Base-by-base conservation (phyloP, 805 yeast species). In the Candida rishiriensis region DNA sequence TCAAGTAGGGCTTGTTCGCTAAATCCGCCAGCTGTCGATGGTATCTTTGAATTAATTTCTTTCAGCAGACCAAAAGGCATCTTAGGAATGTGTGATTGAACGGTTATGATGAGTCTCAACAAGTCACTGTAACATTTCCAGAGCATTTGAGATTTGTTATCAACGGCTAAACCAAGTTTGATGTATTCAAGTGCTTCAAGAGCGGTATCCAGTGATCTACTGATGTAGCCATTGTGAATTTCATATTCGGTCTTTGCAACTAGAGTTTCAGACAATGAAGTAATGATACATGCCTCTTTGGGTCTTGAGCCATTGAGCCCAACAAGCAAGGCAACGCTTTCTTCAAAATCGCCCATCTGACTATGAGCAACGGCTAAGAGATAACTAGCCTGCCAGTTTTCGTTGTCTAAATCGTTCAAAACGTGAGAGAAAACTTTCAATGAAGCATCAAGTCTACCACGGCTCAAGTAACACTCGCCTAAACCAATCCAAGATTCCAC, bases 401-500 rank as follows among this genome's bases (percentile, higher is more conserved):
- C 63, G 0, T 77, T 72, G 29, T 78, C 75, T 6, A 84, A 52
- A 33, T 71, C 71, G 26, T 21, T 21, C 37, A 79, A 56, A 0
- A 90, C 88, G 46, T 80, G 81, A 29, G 69, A 71, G 54, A 89
- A 85, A 1, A 93, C 97, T 61, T 86, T 89, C 10, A 77, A 71
- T 0, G 96, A 88, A 2, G 98, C 95, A 44, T 87, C 90, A 36
- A 83, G 69, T 48, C 96, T 73, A 2, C 99, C 99, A 61, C 93
- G 79, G 21, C 81, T 77, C 43, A 76, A 70, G 61, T 93, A 93
- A 0, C 97, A 91, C 61, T 93, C 98, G n/a, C 99, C 99, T n/a
- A 93, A 69, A 1, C 97, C 97, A 28, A 85, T 71, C 97, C 98
- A 91, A 2, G 96, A 83, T 51, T 86, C 83, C 1, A 77, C 60